Evolutionary conservation across 2,329 filamentous ascomycete species (phyloP).

Genomic region (Clonostachys solani): DNA sequence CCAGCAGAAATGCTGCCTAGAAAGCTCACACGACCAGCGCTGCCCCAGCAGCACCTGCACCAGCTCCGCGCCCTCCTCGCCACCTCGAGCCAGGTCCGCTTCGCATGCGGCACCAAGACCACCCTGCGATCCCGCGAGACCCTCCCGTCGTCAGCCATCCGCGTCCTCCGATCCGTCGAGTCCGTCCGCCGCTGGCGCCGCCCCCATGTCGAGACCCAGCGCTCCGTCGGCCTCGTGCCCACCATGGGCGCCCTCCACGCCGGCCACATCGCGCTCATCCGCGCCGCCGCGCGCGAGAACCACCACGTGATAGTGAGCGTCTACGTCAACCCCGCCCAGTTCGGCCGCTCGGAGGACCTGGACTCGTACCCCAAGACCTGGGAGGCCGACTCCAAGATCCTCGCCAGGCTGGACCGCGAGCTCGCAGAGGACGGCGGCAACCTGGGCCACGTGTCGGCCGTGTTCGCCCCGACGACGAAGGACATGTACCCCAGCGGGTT

Average conservation of each 20-base stretch:
- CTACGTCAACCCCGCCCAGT: slow-evolving; percentile 96
- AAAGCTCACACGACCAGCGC: neutral
- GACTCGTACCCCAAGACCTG: slow-evolving; percentile 87
- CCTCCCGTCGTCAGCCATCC: slow-evolving; percentile 55
- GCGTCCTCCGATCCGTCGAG: slow-evolving; percentile 72
- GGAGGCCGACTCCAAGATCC: slow-evolving; percentile 66
- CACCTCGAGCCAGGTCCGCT: neutral
- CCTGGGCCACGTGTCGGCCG: slow-evolving; percentile 68
- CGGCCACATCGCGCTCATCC: slow-evolving; percentile 83
- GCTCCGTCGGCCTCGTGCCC: slow-evolving; percentile 81
- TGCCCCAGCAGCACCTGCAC: neutral
- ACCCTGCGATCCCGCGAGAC: slow-evolving; percentile 26
- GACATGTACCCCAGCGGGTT: slow-evolving; percentile 86
- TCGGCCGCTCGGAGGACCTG: slow-evolving; percentile 84
- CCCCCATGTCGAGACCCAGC: slow-evolving; percentile 60
- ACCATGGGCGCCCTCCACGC: slow-evolving; percentile 98
- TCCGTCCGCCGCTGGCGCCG: slow-evolving; percentile 67
- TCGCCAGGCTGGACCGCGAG: slow-evolving; percentile 67
- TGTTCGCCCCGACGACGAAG: slow-evolving; percentile 79
- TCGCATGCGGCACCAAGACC: neutral
- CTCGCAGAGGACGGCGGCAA: slow-evolving; percentile 58
- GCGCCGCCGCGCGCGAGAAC: slow-evolving; percentile 78
- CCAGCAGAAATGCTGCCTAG: neutral
- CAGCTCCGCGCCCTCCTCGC: neutral
- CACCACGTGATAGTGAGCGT: slow-evolving; percentile 86